Conservation (phyloP, 108 stramenopile species). For the Discostella pseudostelligera region DNA sequence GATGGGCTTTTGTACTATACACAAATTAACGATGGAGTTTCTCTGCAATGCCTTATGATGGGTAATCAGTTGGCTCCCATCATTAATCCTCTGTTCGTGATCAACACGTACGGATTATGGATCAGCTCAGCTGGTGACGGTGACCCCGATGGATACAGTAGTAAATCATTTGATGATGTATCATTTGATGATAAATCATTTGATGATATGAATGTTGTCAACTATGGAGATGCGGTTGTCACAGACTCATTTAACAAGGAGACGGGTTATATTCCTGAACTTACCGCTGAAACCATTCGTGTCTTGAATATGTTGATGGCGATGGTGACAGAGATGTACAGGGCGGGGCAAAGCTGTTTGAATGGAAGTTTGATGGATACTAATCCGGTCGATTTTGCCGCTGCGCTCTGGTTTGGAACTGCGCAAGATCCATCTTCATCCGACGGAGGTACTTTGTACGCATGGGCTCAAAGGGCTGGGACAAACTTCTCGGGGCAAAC, state of each 20-base stretch:
- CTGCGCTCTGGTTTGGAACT: conserved; percentile 76
- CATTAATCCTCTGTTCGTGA: conserved; percentile 34
- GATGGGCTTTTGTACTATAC: conserved; percentile 34
- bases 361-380: conserved; percentile 14
- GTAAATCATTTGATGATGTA: conserved; percentile 43
- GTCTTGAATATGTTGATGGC: conserved; percentile 66
- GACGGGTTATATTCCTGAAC: conserved; percentile 28
- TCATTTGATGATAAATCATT: no score
- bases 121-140: conserved; percentile 19
- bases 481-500: conserved; percentile 32
- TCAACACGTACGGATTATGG: conserved; percentile 47
- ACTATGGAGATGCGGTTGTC: conserved; percentile 48
- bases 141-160: conserved; percentile 46
- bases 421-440: conserved; percentile 42
- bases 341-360: conserved; percentile 45
- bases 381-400: conserved; percentile 61
- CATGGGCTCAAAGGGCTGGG: conserved; percentile 54
- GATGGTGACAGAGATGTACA: conserved; percentile 56
- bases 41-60: conserved; percentile 28
- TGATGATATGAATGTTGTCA: conserved; percentile 21
- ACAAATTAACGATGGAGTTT: conserved; percentile 27
- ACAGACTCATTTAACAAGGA: conserved; percentile 29
- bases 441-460: conserved; percentile 64
- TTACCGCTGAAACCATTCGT: conserved; percentile 52
- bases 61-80: conserved; percentile 14